Evolutionary conservation across 148 eudicot genomes (phyloP).

Genomic region (Arbutus unedo): DNA sequence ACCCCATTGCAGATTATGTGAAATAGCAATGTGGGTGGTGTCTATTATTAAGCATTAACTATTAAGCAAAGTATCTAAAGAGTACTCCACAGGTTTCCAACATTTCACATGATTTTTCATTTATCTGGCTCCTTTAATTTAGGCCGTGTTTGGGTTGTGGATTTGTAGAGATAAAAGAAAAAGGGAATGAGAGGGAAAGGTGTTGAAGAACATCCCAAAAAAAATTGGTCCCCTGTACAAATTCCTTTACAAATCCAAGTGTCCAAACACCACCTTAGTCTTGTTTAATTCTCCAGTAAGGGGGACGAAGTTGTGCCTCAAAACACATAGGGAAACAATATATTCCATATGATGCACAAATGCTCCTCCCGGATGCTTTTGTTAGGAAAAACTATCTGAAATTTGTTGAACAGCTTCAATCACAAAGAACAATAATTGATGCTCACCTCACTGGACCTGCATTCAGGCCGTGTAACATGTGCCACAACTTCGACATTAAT

Average conservation of each 20-base stretch:
- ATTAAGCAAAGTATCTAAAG: background rate
- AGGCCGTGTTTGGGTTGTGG: background rate
- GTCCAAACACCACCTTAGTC: background rate
- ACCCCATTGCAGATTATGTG: background rate
- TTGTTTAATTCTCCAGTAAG: background rate
- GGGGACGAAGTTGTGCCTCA: background rate
- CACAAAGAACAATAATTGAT: background rate
- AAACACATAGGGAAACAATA: background rate
- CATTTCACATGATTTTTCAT: background rate
- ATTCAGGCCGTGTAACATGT: conserved; percentile 85
- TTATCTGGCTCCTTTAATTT: too few relatives aligned
- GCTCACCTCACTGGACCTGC: conserved; percentile 75
- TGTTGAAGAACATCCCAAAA: too few relatives aligned
- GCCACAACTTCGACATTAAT: conserved; percentile 93
- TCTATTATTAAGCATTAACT: background rate
- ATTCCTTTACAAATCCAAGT: background rate
- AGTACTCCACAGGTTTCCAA: background rate
- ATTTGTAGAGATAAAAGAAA: background rate
- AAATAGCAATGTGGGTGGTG: background rate
- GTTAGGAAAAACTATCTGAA: background rate
- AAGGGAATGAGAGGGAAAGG: too few relatives aligned
- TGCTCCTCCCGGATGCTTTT: background rate
- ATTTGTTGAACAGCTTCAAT: background rate
- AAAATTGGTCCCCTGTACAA: background rate
- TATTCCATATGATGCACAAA: background rate